These are phyloP conservation scores for Ogataea chonburiensis DNA, from an alignment of 805 yeast genomes.

Conservation along the genomic window DNA sequence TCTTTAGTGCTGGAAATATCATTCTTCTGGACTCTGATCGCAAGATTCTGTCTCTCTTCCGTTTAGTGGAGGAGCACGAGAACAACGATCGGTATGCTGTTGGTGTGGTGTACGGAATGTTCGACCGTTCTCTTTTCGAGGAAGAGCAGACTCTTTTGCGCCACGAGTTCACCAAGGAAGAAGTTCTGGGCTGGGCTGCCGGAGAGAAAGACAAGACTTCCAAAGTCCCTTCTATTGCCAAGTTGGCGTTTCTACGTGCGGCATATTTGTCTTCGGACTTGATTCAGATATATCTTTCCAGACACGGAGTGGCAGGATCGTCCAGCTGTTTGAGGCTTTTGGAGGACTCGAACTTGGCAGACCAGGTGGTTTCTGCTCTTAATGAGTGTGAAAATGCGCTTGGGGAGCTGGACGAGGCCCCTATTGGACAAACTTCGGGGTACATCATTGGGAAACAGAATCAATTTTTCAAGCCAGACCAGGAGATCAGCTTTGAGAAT, in stretches of 20 bases:
- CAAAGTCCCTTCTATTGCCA: conserved; percentile 62
- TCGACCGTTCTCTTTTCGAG: conserved; percentile 51
- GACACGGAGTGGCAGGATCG: conserved; percentile 42
- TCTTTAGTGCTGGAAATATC: conserved; percentile 93
- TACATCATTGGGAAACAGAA: conserved; percentile 64
- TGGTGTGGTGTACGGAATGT: conserved; percentile 66
- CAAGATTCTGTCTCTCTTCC: conserved; percentile 69
- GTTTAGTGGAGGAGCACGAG: conserved; percentile 74
- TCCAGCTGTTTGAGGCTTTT: conserved; percentile 34
- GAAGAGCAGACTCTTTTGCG: conserved; percentile 8
- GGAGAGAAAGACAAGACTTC: conserved; percentile 37
- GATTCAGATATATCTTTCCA: conserved; percentile 55
- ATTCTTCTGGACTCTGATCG: conserved; percentile 67
- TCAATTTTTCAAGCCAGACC: conserved; percentile 43
- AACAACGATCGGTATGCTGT: conserved; percentile 66
- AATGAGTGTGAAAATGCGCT: conserved; percentile 47
- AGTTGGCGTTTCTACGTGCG: conserved; percentile 62
- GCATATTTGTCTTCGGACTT: conserved; percentile 80
- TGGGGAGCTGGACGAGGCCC: conserved; percentile 34
- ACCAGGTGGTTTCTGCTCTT: conserved; percentile 42
- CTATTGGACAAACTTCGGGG: conserved; percentile 47
- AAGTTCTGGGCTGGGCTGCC: conserved; percentile 41
- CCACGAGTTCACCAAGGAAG: conserved; percentile 31
- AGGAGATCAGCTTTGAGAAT: conserved; percentile 35
- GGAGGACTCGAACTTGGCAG: conserved; percentile 31